Conservation (phyloP, 2,329 filamentous ascomycete genomes). For the Hypoxylon sp. region DNA sequence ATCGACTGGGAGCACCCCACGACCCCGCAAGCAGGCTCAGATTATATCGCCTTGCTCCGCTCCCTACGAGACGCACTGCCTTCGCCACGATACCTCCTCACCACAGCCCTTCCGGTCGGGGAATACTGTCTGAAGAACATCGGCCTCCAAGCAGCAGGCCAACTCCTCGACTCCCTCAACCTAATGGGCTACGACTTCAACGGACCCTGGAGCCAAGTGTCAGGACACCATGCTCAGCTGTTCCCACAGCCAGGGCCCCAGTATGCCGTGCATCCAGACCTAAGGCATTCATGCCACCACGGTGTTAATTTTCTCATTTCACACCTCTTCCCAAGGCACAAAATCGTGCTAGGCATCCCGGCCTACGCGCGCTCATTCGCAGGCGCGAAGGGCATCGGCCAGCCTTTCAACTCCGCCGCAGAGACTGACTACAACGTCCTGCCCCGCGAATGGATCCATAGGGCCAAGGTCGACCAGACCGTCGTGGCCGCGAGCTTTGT, state of each 20-base stretch:
- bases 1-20: conserved; percentile 79
- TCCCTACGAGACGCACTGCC: conserved; percentile 70
- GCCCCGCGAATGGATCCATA: conserved; percentile 64
- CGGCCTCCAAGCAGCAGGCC: conserved; percentile 65
- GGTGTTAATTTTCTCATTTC: conserved; percentile 68
- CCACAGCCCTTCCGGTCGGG: conserved; percentile 73
- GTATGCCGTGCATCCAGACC: conserved; percentile 47
- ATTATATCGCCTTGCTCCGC: conserved; percentile 71
- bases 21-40: conserved; percentile 65
- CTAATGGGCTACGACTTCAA: conserved; percentile 80
- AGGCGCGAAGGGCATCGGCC: conserved; percentile 66
- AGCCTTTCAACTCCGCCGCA: conserved; percentile 63
- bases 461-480: conserved; percentile 63
- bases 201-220: conserved; percentile 72
- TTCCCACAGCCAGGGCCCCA: conserved; percentile 58
- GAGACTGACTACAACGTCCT: conserved; percentile 76
- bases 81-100: conserved; percentile 69
- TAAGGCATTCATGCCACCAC: conserved; percentile 65
- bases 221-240: conserved; percentile 76
- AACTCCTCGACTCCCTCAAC: conserved; percentile 73
- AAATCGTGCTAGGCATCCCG: conserved; percentile 75
- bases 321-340: conserved; percentile 68
- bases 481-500: conserved; percentile 72
- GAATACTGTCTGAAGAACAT: conserved; percentile 74
- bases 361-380: conserved; percentile 75